Percentiles rank a stretch among this genome's conserved stretches.
phyloP scores from a whole-genome alignment of 2,329 filamentous ascomycete species.

The Ophiostoma angusticollis region DNA sequence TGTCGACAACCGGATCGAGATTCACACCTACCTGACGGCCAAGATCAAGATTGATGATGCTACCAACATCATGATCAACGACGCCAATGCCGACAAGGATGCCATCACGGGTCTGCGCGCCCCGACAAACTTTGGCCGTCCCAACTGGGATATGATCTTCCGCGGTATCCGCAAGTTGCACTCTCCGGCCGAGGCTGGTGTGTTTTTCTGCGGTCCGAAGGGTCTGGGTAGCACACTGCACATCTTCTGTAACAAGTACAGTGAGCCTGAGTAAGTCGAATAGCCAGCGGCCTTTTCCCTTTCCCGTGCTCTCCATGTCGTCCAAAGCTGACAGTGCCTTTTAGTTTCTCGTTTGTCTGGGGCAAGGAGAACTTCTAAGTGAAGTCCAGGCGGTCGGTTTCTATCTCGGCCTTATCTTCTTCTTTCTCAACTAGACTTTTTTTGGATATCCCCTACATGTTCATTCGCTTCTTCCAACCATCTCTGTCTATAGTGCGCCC shows the following conservation, averaged over 20 bases:
- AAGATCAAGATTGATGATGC: constrained; percentile 78
- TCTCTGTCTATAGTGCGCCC: constrained; percentile 7
- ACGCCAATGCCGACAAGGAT: constrained; percentile 71
- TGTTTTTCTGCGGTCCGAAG: constrained; percentile 81
- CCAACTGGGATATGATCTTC: constrained; percentile 88
- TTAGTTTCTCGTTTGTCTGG: constrained; percentile 52
- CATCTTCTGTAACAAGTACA: constrained; percentile 80
- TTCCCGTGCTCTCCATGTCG: not conserved
- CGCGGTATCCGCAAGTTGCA: constrained; percentile 70
- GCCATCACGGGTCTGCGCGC: constrained; percentile 71
- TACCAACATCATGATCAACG: constrained; percentile 88
- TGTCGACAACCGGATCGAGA: constrained; percentile 72
- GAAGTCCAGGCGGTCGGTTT: not conserved
- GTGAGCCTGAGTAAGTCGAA: constrained; percentile 62
- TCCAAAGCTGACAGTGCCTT: too few species aligned
- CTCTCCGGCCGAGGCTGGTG: constrained; percentile 57
- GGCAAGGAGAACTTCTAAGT: constrained; percentile 56
- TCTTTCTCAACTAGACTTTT: constrained; percentile 8
- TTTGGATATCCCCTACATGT: constrained; percentile 10
- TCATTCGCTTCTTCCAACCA: constrained; percentile 1
- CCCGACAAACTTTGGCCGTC: constrained; percentile 73
- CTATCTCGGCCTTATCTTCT: not conserved
- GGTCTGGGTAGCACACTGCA: constrained; percentile 63
- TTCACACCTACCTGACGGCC: constrained; percentile 77
- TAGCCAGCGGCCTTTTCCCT: too few species aligned